A percentile compares a stretch with the other conserved stretches of the same genome.
These are phyloP conservation scores for Micractinium sp. DNA, from an alignment of 139 green algal genomes.

Conservation along the genomic window DNA sequence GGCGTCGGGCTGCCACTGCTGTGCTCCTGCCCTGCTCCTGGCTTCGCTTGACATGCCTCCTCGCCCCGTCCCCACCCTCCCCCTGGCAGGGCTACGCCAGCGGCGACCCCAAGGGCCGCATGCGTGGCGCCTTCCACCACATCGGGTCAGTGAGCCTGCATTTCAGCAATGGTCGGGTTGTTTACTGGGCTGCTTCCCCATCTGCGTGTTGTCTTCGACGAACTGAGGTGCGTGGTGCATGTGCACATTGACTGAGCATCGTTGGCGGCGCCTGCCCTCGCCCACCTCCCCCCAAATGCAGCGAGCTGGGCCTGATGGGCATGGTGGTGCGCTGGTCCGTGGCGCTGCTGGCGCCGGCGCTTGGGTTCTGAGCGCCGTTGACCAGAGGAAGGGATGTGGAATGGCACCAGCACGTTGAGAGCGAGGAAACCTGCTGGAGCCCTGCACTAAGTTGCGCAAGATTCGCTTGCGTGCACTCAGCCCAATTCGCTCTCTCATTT, in stretches of 20 bases:
- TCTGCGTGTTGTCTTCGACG: background rate
- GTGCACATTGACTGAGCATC: no score
- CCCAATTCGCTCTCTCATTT: background rate
- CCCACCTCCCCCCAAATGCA: no score
- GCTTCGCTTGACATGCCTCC: background rate
- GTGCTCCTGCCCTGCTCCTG: background rate
- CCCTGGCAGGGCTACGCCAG: slow-evolving; percentile 25
- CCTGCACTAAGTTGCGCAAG: background rate
- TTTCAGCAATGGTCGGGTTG: background rate
- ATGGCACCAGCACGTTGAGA: background rate
- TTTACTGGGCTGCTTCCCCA: background rate
- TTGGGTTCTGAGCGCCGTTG: background rate
- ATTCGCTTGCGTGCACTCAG: background rate
- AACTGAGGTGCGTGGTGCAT: background rate
- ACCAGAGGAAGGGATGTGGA: background rate
- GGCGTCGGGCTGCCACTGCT: background rate
- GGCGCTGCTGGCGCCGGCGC: background rate
- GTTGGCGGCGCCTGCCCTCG: no score
- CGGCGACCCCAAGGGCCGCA: slow-evolving; percentile 29
- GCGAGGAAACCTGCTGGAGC: background rate
- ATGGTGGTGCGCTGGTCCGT: slow-evolving; percentile 19
- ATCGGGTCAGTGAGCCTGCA: slow-evolving; percentile 27
- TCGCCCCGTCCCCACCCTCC: background rate
- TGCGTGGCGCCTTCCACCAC: slow-evolving; percentile 30
- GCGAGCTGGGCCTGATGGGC: background rate